Evolutionary conservation across 371 early-diverging fungal species (phyloP).

Genomic region (Mortierella sp.): DNA sequence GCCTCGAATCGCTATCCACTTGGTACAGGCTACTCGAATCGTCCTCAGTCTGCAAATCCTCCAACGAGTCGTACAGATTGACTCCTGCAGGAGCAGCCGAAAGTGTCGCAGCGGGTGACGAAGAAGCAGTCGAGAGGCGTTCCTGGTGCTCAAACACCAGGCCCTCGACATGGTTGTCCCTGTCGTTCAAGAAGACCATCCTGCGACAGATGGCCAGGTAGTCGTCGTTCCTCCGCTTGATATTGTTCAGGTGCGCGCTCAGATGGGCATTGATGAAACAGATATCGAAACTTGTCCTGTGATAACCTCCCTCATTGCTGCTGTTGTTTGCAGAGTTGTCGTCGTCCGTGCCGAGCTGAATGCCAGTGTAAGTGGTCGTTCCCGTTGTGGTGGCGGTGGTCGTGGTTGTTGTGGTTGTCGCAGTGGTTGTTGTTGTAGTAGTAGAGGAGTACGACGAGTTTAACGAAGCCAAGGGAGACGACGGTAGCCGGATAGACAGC

Average conservation of each 20-base stretch:
- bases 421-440: background rate
- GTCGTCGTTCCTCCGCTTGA: slow-evolving; percentile 71
- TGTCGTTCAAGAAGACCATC: slow-evolving; percentile 47
- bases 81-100: background rate
- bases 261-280: slow-evolving; percentile 80
- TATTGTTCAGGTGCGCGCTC: slow-evolving; percentile 73
- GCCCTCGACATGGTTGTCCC: slow-evolving; percentile 50
- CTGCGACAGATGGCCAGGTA: slow-evolving; percentile 61
- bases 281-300: slow-evolving; percentile 54
- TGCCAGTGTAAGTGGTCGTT: background rate
- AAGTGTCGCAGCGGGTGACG: background rate
- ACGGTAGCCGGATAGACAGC: slow-evolving; percentile 65
- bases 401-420: background rate
- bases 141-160: slow-evolving; percentile 35
- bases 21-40: slow-evolving; percentile 36
- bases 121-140: slow-evolving; percentile 19
- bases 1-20: slow-evolving; percentile 34
- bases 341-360: background rate
- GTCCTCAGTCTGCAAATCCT: slow-evolving; percentile 9
- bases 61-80: background rate
- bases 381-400: background rate
- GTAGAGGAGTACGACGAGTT: background rate
- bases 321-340: background rate
- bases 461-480: slow-evolving; percentile 1
- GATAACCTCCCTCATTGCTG: background rate